Evolutionary conservation across 2,329 filamentous ascomycete genomes (phyloP).

Genomic region (Teratosphaeria viscida): DNA sequence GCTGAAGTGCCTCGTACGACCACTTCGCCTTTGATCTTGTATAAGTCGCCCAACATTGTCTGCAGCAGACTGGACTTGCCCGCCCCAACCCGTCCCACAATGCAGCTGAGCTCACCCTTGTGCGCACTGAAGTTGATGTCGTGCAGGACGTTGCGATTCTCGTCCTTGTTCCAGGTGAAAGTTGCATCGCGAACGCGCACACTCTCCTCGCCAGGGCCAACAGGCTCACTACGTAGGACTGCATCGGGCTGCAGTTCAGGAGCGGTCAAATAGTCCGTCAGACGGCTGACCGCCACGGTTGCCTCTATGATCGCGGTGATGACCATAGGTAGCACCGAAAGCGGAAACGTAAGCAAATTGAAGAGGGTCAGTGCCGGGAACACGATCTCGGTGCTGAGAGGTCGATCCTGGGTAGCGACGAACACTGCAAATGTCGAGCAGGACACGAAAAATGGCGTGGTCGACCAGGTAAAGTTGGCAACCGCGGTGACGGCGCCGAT

Average conservation of each 20-base stretch:
- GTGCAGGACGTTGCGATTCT: constrained; percentile 56
- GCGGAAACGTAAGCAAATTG: constrained; percentile 89
- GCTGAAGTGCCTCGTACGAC: constrained; percentile 72
- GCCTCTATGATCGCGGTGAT: constrained; percentile 95
- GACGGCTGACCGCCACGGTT: constrained; percentile 76
- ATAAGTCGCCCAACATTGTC: constrained; percentile 79
- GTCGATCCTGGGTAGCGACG: constrained; percentile 68
- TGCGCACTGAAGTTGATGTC: constrained; percentile 81
- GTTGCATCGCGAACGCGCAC: constrained; percentile 73
- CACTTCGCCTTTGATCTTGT: constrained; percentile 77
- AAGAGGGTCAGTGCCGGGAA: constrained; percentile 90
- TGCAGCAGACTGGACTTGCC: constrained; percentile 92
- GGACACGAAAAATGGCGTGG: constrained; percentile 92
- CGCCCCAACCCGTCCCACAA: constrained; percentile 87
- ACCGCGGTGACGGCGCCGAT: constrained; percentile 90
- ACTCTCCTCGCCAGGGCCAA: constrained; percentile 73
- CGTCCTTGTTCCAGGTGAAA: constrained; percentile 90
- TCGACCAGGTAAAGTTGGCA: constrained; percentile 97
- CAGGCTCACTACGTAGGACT: constrained; percentile 56
- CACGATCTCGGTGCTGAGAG: constrained; percentile 86
- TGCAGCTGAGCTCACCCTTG: constrained; percentile 86
- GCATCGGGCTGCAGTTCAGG: constrained; percentile 87
- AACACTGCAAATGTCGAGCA: constrained; percentile 95
- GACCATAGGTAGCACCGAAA: constrained; percentile 92
- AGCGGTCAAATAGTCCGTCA: constrained; percentile 74